A percentile compares a stretch with the other conserved stretches of the same genome.
These are phyloP conservation scores for Kluyveromyces nonfermentans DNA, from an alignment of 805 yeast genomes.

Conservation along the genomic window DNA sequence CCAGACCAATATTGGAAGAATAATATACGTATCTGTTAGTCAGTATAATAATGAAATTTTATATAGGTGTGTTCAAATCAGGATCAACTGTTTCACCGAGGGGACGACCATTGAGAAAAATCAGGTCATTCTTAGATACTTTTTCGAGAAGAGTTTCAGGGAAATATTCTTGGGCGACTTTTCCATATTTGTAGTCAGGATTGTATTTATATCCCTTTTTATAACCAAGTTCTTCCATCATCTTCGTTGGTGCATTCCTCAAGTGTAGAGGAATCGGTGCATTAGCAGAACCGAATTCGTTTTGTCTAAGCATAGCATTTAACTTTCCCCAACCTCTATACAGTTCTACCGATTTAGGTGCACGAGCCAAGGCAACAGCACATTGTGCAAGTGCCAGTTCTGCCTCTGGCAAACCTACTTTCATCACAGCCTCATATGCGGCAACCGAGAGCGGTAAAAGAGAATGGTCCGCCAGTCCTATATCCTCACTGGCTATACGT, in stretches of 20 bases:
- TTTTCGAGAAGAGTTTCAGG: constrained; percentile 45
- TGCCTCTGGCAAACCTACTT: constrained; percentile 91
- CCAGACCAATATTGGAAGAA: too few species aligned
- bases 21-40: too few species aligned
- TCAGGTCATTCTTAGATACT: constrained; percentile 27
- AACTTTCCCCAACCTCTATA: constrained; percentile 71
- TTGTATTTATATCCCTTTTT: constrained; percentile 81
- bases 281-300: constrained; percentile 39
- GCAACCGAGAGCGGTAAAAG: constrained; percentile 83
- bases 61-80: constrained; percentile 24
- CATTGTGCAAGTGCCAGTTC: constrained; percentile 86
- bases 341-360: constrained; percentile 77
- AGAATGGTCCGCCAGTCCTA: constrained; percentile 76
- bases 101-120: constrained; percentile 45
- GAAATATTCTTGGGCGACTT: constrained; percentile 63
- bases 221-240: constrained; percentile 86
- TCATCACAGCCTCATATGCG: constrained; percentile 77
- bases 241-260: constrained; percentile 86
- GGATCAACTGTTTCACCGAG: constrained; percentile 41
- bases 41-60: background rate
- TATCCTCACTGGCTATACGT: constrained; percentile 89
- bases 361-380: constrained; percentile 79
- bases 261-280: constrained; percentile 64
- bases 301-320: constrained; percentile 47
- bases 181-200: constrained; percentile 68